Evolutionary conservation across 2,329 filamentous ascomycete species (phyloP), one percentile per base, ranked within the genome.

Genomic region (Diaporthe humulicola): DNA sequence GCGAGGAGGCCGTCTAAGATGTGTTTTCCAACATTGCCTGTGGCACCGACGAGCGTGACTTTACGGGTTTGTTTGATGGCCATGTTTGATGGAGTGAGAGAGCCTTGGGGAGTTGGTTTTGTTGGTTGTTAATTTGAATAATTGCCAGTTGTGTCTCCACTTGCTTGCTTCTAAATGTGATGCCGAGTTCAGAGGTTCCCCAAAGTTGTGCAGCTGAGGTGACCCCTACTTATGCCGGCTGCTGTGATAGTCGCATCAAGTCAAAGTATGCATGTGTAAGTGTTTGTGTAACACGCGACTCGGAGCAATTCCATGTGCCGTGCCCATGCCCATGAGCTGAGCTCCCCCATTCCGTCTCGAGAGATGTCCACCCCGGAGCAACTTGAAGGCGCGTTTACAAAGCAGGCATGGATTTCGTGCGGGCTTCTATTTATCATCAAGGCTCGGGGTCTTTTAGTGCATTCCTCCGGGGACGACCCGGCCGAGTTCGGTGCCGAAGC

Each of bases 41-140:
- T 64, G 25, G 60, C 60, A 45, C 60, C 60, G 40, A 64, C 60
- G 10, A 64, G 40, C 0, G 60, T 33, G 40, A 64, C 17, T 4
- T 45, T 64, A 17, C 60, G 60, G 6, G 17, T 33, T 33, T 64
- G 25, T 64, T 33, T 4, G 25, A 33, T 25, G 5, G 40, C 40
- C 60, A 64, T 64, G 25, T 45, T 64, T 42, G 36, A 28, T 42
- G 7, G 22, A 42, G 38, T n/a, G 30, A 8, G 15, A 15, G 50
- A 52, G 12, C 9, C 14, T 9, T 5, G 7, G 25, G 12, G 6
- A 22, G 28, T 57, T 57, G 17, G 7, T 57, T n/a, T 10, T 5
- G 2, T 4, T 9, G 19, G 10, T 22, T 1, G 5, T 36, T 25
- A 1, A n/a, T n/a, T n/a, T 25, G 4, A 1, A 15, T n/a, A 22